These are phyloP conservation scores for Sporopachydermia lactativora DNA, from an alignment of 805 yeast species.

Conservation along the genomic window DNA sequence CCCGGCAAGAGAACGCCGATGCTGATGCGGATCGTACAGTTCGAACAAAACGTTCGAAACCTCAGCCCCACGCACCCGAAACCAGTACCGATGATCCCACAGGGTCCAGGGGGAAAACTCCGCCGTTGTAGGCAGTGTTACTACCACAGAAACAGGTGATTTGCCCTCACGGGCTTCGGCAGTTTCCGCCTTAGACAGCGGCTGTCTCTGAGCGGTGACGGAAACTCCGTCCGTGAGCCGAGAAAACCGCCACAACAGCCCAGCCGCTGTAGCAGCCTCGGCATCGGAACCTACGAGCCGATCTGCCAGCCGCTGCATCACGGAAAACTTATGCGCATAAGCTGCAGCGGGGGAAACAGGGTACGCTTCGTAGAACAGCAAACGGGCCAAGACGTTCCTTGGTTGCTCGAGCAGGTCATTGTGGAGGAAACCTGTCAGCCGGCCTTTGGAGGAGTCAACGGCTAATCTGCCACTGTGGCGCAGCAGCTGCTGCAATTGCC, in stretches of 20 bases:
- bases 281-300: too few relatives aligned
- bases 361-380: conserved; percentile 16
- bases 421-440: conserved; percentile 12
- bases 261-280: not conserved
- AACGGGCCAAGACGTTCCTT: conserved; percentile 13
- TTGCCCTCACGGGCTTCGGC: too few relatives aligned
- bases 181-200: too few relatives aligned
- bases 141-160: too few relatives aligned
- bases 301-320: conserved; percentile 6
- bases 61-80: conserved; percentile 12
- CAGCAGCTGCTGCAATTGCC: conserved; percentile 11
- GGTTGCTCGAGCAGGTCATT: conserved; percentile 9
- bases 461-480: conserved; percentile 2
- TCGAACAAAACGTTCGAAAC: conserved; percentile 2
- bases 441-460: conserved; percentile 4
- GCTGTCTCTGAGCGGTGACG: not conserved
- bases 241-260: not conserved
- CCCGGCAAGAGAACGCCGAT: conserved; percentile 7
- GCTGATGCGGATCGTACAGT: conserved; percentile 8
- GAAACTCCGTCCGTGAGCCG: not conserved
- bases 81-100: conserved; percentile 29
- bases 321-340: conserved; percentile 14
- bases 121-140: too few relatives aligned
- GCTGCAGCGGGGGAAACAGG: conserved; percentile 17
- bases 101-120: conserved; percentile 21